Percentiles rank a stretch among this genome's conserved stretches.
Evolutionary conservation across 495 filamentous ascomycete genomes (phyloP).

Genomic region (Immersiella caudata): DNA sequence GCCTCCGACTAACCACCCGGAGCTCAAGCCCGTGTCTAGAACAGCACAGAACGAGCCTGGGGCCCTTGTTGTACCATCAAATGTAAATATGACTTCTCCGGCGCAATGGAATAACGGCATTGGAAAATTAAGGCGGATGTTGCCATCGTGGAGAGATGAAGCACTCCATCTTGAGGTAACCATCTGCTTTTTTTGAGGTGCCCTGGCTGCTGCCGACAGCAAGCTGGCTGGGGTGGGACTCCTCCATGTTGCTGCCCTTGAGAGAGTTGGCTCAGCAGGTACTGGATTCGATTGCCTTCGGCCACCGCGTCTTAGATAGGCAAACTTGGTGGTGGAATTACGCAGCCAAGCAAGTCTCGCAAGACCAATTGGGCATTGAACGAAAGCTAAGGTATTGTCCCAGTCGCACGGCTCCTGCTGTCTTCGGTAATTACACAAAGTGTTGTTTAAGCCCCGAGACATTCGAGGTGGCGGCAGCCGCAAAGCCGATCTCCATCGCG

Average conservation of each 20-base stretch:
- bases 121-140: too few species aligned
- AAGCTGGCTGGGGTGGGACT: neutral
- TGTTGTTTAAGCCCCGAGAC: constrained; percentile 2
- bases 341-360: neutral
- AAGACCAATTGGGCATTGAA: constrained; percentile 12
- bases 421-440: constrained; percentile 14
- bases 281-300: neutral
- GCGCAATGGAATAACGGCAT: neutral
- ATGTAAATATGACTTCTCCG: constrained; percentile 27
- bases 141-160: too few species aligned
- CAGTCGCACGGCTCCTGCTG: constrained; percentile 3
- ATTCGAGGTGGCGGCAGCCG: neutral
- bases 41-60: neutral
- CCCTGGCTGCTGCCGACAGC: too few species aligned
- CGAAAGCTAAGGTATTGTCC: neutral
- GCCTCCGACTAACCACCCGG: constrained; percentile 22
- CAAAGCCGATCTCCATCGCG: neutral
- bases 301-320: neutral
- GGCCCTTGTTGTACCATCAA: constrained; percentile 27
- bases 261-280: neutral
- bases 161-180: too few species aligned
- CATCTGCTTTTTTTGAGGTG: too few species aligned
- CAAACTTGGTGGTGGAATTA: neutral
- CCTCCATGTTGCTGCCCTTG: neutral
- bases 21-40: neutral